A percentile compares a stretch with the other conserved stretches of the same genome.
Evolutionary conservation across 148 eudicot species (phyloP).

Genomic region (Dysphania ambrosioides): DNA sequence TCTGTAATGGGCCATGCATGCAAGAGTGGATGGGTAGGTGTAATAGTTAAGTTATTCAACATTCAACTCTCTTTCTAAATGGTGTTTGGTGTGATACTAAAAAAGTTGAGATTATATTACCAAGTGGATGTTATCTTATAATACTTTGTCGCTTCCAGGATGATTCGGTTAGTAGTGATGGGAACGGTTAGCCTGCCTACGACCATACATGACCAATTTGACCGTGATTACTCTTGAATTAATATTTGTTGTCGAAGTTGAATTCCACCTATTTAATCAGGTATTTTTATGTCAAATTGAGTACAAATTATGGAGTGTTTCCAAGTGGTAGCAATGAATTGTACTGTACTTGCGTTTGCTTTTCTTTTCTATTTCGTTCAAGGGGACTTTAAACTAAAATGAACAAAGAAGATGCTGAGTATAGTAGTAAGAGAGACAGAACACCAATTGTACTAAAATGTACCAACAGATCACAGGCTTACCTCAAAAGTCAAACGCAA

Average conservation of each 20-base stretch:
- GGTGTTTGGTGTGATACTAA: constrained; percentile 10
- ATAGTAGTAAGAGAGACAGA: too few species aligned
- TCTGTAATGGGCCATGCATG: neutral
- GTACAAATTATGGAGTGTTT: too few species aligned
- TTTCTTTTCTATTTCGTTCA: too few species aligned
- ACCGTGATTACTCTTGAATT: constrained; percentile 2
- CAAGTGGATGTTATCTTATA: neutral
- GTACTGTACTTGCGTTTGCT: too few species aligned
- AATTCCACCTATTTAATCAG: constrained; percentile 3
- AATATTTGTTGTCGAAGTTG: constrained; percentile 5
- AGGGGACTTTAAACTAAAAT: too few species aligned
- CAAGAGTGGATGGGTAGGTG: too few species aligned
- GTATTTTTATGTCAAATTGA: too few species aligned
- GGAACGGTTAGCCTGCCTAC: neutral
- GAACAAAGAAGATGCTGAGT: too few species aligned
- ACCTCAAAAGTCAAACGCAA: too few species aligned
- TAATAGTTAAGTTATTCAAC: constrained; percentile 7
- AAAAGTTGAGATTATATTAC: neutral
- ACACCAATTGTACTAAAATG: too few species aligned
- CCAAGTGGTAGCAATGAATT: too few species aligned
- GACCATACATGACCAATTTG: neutral
- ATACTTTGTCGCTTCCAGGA: neutral
- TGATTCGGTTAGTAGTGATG: neutral
- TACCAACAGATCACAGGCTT: too few species aligned
- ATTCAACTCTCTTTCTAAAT: neutral